Evolutionary conservation across 192 early-diverging fungal species (phyloP), one percentile per base, ranked within the genome.

Genomic region (Oehlia diaphana): DNA sequence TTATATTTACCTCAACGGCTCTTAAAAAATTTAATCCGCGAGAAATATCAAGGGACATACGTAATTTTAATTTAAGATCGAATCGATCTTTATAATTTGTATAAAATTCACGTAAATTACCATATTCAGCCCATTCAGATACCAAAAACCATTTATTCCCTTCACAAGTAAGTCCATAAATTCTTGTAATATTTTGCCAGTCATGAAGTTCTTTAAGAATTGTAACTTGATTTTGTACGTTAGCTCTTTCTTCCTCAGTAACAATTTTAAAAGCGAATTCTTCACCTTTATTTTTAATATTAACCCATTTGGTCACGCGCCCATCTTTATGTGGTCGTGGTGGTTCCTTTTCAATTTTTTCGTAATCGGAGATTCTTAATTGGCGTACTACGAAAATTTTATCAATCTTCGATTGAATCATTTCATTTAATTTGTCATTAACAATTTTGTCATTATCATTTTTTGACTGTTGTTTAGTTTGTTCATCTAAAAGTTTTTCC

Each of bases 111-210:
- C 44, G 4, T 2, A 70, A 47, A 33, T 31, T 61, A 31, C 77
- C 77, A n/a, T 10, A 37, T 70, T 78, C 77, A 8, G 67, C 67
- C 77, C 77, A 78, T 69, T 78, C 77, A 9, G 69, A n/a, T 39
- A 78, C 77, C 77, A 69, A 62, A 13, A 62, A 66, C 10, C 1
- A 4, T 14, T 16, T 13, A n/a, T 23, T 67, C 0, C 69, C 66
- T 0, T 70, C 14, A 53, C 14, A 12, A 26, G 77, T 62, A 35
- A 70, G 47, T 21, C 77, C 77, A 70, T 63, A 58, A 39, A 78
- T 62, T 70, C 26, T 68, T 58, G 70, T 28, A 19, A 78, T 78
- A 61, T 70, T 58, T 61, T 21, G n/a, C 14, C 16, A 14, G 19
- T 70, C 67, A 2, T 50, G 39, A 61, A 78, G 50, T 70, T 53